Evolutionary conservation across 768 basidiomycete genomes (phyloP), one percentile per base, ranked within the genome.

Genomic region (Lactifluus subvellereus): DNA sequence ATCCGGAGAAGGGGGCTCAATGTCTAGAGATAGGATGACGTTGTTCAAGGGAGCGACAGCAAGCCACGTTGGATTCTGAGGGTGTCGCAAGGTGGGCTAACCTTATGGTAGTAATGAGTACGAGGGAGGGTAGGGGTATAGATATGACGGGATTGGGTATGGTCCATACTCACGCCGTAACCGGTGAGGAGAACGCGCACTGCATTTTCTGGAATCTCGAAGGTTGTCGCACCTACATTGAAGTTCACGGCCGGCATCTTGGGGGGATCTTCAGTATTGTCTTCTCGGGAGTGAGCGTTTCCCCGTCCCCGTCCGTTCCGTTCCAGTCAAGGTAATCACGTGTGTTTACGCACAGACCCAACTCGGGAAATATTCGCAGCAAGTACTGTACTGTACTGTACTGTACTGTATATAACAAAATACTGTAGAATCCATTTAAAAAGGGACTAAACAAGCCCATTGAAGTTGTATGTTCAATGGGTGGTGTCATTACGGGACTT

Each of bases 31-130:
- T 6, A 88, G 71, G 60, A 82, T 67, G 32, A 75, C 73, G 68
- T 88, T 83, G 69, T 88, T 84, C 30, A 89, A 76, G 8, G 84
- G 78, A 64, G 81, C 75, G 11, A 86, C 85, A 27, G 87, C 86
- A 6, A 85, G 75, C 88, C 88, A 89, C 27, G 87, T 88, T 6
- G 88, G 87, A 69, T 89, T 89, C 67, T 70, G 67, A 16, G 57
- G 52, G 50, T 69, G 52, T 42, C 65, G 65, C 42, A 54, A 49
- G 45, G 67, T 71, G 40, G 69, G 67, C 74, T 69, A 55, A 69
- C 71, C 64, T 67, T 69, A 62, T 56, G 50, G 51, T 27, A 33
- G 51, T 33, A 40, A 60, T 70, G 52, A 70, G 68, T 20, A 32
- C 27, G 48, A 51, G 2, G 14, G 27, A 20, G 4, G 55, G 37